phyloP scores from a whole-genome alignment of 257 asterid species.

The Pogostemon cablin region DNA sequence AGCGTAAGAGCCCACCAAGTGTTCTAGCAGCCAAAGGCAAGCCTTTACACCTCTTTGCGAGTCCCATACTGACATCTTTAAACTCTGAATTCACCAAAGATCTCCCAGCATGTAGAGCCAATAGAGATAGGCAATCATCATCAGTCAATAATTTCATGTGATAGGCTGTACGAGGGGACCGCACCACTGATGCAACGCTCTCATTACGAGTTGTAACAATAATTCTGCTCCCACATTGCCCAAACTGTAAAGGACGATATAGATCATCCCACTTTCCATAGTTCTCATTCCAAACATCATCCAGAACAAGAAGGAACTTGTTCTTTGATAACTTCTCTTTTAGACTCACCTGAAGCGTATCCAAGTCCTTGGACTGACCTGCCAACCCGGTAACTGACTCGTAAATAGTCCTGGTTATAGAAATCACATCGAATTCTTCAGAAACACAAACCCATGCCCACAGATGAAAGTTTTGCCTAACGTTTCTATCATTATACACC shows the following conservation, averaged over 20 bases:
- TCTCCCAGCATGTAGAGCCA: constrained; percentile 49
- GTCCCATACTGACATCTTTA: constrained; percentile 44
- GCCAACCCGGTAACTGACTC: constrained; percentile 32
- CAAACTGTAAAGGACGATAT: constrained; percentile 44
- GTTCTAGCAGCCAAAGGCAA: constrained; percentile 75
- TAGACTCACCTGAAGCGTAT: constrained; percentile 50
- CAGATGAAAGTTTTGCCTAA: constrained; percentile 40
- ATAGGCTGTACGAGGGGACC: constrained; percentile 51
- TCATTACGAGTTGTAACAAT: constrained; percentile 60
- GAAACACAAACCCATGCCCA: constrained; percentile 62
- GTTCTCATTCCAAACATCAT: constrained; percentile 60
- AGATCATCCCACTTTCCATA: constrained; percentile 46
- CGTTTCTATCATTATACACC: constrained; percentile 45
- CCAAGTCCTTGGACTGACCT: constrained; percentile 40
- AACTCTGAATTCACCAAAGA: constrained; percentile 42
- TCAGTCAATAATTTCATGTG: constrained; percentile 52
- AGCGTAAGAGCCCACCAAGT: constrained; percentile 60
- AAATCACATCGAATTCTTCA: constrained; percentile 46
- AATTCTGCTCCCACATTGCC: constrained; percentile 53
- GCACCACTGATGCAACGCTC: constrained; percentile 47
- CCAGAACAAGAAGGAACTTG: constrained; percentile 58
- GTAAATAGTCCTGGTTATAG: constrained; percentile 47
- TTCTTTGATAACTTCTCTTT: constrained; percentile 45
- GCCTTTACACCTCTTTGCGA: constrained; percentile 64
- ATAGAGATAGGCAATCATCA: constrained; percentile 48